phyloP scores from a whole-genome alignment of 768 basidiomycete genomes.

The Macrolepiota fuliginosa region DNA sequence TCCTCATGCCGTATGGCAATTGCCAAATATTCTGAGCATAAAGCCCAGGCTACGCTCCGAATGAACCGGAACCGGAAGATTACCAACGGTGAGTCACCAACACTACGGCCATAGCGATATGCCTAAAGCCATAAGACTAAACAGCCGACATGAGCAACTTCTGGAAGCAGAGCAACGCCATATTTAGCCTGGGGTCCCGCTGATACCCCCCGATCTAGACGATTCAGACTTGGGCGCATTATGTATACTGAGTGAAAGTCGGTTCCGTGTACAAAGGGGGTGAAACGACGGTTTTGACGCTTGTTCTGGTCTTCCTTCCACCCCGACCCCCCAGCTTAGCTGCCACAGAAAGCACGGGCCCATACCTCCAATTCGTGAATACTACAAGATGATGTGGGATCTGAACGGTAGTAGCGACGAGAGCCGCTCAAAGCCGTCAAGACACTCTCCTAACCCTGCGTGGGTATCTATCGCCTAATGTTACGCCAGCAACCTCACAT shows the following conservation, averaged over 20 bases:
- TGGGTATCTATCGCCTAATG: slow-evolving; percentile 14
- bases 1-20: too few relatives aligned
- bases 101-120: too few relatives aligned
- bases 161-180: neutral
- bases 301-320: neutral
- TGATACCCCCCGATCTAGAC: neutral
- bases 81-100: too few relatives aligned
- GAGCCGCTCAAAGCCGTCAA: slow-evolving; percentile 24
- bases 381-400: slow-evolving; percentile 41
- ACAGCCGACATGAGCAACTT: neutral
- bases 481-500: neutral
- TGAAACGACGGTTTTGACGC: neutral
- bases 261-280: neutral
- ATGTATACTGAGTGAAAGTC: neutral
- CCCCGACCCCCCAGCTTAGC: neutral
- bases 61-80: too few relatives aligned
- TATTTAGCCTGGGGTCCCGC: neutral
- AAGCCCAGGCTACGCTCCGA: too few relatives aligned
- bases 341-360: neutral
- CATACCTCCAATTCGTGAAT: neutral
- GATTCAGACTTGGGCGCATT: neutral
- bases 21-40: too few relatives aligned
- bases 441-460: slow-evolving; percentile 27
- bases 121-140: neutral
- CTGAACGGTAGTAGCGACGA: slow-evolving; percentile 22